Percentiles rank a stretch among this genome's conserved stretches.
Conservation (phyloP, 805 yeast genomes). For the Monosporozyma siamensis region DNA sequence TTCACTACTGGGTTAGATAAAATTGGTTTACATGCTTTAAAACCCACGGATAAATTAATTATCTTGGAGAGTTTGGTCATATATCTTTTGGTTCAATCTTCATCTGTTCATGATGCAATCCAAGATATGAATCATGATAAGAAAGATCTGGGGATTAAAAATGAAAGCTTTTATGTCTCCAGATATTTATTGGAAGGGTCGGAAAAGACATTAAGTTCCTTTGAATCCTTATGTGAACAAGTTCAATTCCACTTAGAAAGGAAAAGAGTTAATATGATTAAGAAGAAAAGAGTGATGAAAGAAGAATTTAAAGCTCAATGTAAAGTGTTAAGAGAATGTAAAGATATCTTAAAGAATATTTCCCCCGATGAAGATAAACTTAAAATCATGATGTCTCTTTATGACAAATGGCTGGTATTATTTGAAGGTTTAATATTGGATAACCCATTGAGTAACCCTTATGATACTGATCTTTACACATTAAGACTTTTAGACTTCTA, state of each 20-base stretch:
- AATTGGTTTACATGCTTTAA: constrained; percentile 19
- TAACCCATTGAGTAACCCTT: constrained; percentile 25
- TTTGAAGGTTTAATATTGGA: constrained; percentile 20
- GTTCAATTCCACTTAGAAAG: constrained; percentile 19
- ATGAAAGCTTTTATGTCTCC: constrained; percentile 22
- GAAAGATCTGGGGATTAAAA: constrained; percentile 22
- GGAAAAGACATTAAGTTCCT: constrained; percentile 15
- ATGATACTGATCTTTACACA: constrained; percentile 19
- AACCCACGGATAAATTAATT: constrained; percentile 22
- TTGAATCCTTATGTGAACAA: constrained; percentile 19
- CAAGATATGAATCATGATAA: constrained; percentile 19
- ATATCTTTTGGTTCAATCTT: constrained; percentile 21
- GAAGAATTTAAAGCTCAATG: constrained; percentile 18
- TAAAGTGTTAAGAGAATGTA: constrained; percentile 15
- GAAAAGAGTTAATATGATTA: constrained; percentile 17
- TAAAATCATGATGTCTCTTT: constrained; percentile 10
- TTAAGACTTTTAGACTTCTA: constrained; percentile 26
- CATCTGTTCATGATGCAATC: constrained; percentile 23
- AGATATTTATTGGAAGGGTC: constrained; percentile 21
- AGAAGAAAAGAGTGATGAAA: constrained; percentile 15
- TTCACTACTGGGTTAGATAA: constrained; percentile 16
- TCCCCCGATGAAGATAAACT: constrained; percentile 8
- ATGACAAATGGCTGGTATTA: constrained; percentile 21
- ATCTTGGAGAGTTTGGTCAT: constrained; percentile 18
- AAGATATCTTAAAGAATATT: constrained; percentile 10